Base-by-base conservation (phyloP, 1,284 basidiomycete genomes). In the Fistulinella cinereoalba region DNA sequence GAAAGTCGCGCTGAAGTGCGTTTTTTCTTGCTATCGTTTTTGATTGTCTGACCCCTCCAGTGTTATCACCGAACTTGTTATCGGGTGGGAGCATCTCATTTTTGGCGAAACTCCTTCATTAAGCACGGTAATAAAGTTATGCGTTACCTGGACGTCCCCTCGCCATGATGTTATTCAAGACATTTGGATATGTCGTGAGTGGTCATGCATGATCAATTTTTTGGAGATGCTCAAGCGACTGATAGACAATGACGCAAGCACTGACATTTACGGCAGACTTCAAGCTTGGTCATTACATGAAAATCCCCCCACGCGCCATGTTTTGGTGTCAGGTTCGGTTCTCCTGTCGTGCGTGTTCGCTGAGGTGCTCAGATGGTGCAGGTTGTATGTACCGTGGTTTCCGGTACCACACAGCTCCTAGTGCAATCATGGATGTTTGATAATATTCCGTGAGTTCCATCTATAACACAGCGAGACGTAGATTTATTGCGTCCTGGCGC, bases 251-350 rank as follows among this genome's bases (percentile, higher is more conserved):
- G 60, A 18, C 47, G 6, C 72, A 74, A 52, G 75, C 72, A 0
- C 46, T 76, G n/a, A 53, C 54, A 6, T 79, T 76, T 53, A 60
- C 72, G 2, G 54, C 64, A 1, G 75, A 80, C 44, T 62, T 71
- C 36, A 77, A 76, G 56, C 65, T 76, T 12, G 75, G 69, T 4
- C 72, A 76, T 53, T 77, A 78, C 53, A 77, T 76, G n/a, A n/a
- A n/a, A n/a, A n/a, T n/a, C n/a, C n/a, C n/a, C n/a, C n/a, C n/a
- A n/a, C n/a, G 74, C 18, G 52, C 64, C 5, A 71, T 74, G 62
- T 77, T 77, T 56, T 60, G 57, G 47, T 64, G 56, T 41, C 76
- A 79, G 54, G 55, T 63, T n/a, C 11, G 57, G 3, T 19, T 2
- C 3, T 33, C 9, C 18, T 15, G 7, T 10, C 5, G 18, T 9